Evolutionary conservation across 371 early-diverging fungal species (phyloP).

Genomic region (Syncephalis plumigaleata): DNA sequence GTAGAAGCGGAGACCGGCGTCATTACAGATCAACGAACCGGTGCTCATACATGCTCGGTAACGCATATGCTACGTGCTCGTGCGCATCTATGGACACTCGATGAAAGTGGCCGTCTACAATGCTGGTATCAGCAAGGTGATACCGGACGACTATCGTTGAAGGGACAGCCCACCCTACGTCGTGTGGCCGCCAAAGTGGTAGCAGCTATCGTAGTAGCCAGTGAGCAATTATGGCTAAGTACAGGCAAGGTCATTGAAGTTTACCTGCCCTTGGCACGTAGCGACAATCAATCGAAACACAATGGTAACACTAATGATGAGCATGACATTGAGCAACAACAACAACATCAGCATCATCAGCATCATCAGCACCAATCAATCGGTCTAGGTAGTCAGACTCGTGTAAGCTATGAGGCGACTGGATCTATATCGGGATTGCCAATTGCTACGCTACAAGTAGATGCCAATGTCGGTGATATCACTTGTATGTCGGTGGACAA

Average conservation of each 20-base stretch:
- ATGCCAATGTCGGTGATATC: constrained; percentile 21
- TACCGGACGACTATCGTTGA: not conserved
- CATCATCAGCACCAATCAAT: too few relatives aligned
- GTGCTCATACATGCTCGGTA: constrained; percentile 25
- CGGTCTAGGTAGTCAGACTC: not conserved
- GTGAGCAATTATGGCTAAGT: not conserved
- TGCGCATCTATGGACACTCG: constrained; percentile 37
- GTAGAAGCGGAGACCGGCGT: constrained; percentile 9
- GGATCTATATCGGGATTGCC: not conserved
- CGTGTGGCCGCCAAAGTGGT: not conserved
- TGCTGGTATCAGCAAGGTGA: constrained; percentile 22
- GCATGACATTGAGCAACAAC: too few relatives aligned
- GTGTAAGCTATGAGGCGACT: not conserved
- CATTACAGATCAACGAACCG: constrained; percentile 16
- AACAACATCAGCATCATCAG: too few relatives aligned
- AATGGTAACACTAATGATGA: too few relatives aligned
- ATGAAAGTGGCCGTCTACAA: constrained; percentile 34
- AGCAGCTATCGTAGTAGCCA: not conserved
- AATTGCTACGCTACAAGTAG: not conserved
- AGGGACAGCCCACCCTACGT: not conserved
- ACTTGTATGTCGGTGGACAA: constrained; percentile 31
- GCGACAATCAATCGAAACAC: too few relatives aligned
- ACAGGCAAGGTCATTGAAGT: not conserved
- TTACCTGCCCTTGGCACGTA: not conserved
- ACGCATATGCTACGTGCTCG: constrained; percentile 26